Conservation (phyloP, 75 land plant species). For the Picea glauca region DNA sequence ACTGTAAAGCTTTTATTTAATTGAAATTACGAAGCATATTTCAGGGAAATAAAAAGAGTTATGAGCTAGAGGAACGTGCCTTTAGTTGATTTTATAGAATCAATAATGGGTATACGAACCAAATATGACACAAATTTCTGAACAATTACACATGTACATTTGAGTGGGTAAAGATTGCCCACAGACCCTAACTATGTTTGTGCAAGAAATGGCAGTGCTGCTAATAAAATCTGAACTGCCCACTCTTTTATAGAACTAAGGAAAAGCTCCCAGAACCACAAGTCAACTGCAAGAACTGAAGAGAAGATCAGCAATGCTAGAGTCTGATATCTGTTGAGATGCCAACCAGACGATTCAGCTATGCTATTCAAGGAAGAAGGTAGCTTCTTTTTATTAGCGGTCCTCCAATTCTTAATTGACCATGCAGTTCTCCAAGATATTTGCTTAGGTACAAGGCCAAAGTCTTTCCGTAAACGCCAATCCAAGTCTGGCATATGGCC, state of each 20-base stretch:
- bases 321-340: slow-evolving; percentile 86
- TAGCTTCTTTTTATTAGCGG: slow-evolving; percentile 19
- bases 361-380: slow-evolving; percentile 55
- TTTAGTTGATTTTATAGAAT: neutral
- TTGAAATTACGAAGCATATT: too few relatives aligned
- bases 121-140: neutral
- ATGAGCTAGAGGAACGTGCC: too few relatives aligned
- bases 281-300: slow-evolving; percentile 75
- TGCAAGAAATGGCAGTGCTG: neutral
- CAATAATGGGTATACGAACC: neutral
- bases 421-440: slow-evolving; percentile 87
- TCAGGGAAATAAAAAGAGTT: too few relatives aligned
- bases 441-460: slow-evolving; percentile 60
- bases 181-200: neutral
- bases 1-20: too few relatives aligned
- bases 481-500: slow-evolving; percentile 98
- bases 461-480: slow-evolving; percentile 63
- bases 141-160: neutral
- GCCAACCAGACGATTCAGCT: slow-evolving; percentile 83
- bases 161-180: neutral
- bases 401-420: slow-evolving; percentile 52
- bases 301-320: slow-evolving; percentile 74
- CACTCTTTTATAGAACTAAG: slow-evolving; percentile 47
- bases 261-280: slow-evolving; percentile 95
- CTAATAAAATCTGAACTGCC: slow-evolving; percentile 21